Percentiles rank a stretch among this genome's conserved stretches.
Evolutionary conservation across 495 filamentous ascomycete species (phyloP).

Genomic region (Glonium stellatum): DNA sequence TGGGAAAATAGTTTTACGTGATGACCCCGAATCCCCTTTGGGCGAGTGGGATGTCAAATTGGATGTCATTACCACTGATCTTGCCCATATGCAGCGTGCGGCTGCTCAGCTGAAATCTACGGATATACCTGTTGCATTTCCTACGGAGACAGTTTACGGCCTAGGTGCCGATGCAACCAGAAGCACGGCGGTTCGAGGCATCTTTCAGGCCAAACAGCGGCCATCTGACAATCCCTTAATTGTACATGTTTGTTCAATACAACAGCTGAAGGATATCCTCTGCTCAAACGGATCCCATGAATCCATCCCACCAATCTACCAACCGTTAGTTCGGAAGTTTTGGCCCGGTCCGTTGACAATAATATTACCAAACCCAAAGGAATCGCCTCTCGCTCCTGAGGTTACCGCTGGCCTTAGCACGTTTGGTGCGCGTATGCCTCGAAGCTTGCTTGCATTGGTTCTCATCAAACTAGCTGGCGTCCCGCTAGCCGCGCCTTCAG

Average conservation of each 20-base stretch:
- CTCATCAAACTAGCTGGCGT: slow-evolving; percentile 69
- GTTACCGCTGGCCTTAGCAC: slow-evolving; percentile 77
- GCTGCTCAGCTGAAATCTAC: slow-evolving; percentile 54
- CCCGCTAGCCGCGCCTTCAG: slow-evolving; percentile 88
- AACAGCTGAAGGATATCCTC: slow-evolving; percentile 66
- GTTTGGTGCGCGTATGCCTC: slow-evolving; percentile 87
- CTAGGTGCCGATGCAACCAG: slow-evolving; percentile 90
- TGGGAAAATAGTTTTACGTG: slow-evolving; percentile 10
- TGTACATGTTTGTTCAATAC: slow-evolving; percentile 76
- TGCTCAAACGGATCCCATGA: slow-evolving; percentile 24
- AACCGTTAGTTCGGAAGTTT: slow-evolving; percentile 69
- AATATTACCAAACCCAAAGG: slow-evolving; percentile 67
- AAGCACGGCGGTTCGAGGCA: slow-evolving; percentile 74
- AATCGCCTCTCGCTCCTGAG: slow-evolving; percentile 68
- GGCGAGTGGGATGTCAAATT: slow-evolving; percentile 24
- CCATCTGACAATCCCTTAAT: slow-evolving; percentile 95
- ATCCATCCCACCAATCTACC: slow-evolving; percentile 73
- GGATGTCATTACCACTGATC: slow-evolving; percentile 12
- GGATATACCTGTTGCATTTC: slow-evolving; percentile 81
- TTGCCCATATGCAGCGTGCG: slow-evolving; percentile 43
- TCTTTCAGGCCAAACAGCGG: slow-evolving; percentile 82
- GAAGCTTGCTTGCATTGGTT: slow-evolving; percentile 71
- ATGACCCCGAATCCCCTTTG: neutral
- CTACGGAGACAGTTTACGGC: slow-evolving; percentile 97
- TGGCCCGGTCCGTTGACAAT: slow-evolving; percentile 96